These are phyloP conservation scores for Citrus medica DNA, from an alignment of 345 rosid species.

Conservation along the genomic window DNA sequence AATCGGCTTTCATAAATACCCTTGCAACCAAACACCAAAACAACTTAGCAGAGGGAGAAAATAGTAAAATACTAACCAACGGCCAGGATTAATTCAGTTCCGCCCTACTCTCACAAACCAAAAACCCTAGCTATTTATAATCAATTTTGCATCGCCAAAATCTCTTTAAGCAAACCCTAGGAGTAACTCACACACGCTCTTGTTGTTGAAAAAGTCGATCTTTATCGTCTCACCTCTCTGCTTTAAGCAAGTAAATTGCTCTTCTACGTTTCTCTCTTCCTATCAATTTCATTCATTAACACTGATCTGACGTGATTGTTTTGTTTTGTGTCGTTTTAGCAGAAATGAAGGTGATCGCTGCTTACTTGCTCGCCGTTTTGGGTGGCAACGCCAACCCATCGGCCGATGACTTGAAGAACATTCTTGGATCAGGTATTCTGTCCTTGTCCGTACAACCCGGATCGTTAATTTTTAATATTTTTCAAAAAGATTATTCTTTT, in stretches of 20 bases:
- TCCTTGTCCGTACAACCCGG: background rate
- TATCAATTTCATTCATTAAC: background rate
- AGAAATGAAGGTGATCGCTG: slow-evolving; percentile 77
- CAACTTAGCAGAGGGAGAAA: background rate
- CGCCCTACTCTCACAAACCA: background rate
- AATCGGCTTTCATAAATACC: background rate
- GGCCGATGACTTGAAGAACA: slow-evolving; percentile 44
- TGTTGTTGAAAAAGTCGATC: no score
- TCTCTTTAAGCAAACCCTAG: background rate
- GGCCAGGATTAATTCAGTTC: slow-evolving; percentile 10
- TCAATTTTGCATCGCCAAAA: background rate
- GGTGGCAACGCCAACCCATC: slow-evolving; percentile 66
- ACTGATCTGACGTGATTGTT: background rate
- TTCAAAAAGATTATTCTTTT: background rate
- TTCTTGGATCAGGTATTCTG: slow-evolving; percentile 63
- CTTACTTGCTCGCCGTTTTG: slow-evolving; percentile 66
- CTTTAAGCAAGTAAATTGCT: background rate
- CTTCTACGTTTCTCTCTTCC: background rate
- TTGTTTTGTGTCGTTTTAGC: background rate
- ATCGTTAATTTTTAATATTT: background rate
- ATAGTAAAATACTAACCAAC: background rate
- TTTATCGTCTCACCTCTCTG: background rate
- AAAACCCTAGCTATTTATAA: slow-evolving; percentile 29
- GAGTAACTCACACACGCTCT: background rate
- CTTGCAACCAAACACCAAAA: background rate